Evolutionary conservation across 2,329 filamentous ascomycete species (phyloP).

Genomic region (Waltergamsia citrina): DNA sequence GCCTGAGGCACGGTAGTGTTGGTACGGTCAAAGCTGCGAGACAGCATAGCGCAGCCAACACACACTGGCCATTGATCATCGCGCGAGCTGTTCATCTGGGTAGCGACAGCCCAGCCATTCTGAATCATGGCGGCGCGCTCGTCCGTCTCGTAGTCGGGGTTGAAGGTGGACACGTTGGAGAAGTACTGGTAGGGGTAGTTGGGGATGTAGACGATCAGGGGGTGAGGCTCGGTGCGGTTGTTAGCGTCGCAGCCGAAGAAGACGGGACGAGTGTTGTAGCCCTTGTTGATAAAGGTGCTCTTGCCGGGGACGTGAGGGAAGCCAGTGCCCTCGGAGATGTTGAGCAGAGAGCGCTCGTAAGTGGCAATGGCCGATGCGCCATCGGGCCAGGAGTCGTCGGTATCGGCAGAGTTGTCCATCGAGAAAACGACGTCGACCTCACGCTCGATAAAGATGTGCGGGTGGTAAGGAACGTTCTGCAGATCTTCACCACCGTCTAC

Average conservation of each 20-base stretch:
- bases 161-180: slow-evolving; percentile 75
- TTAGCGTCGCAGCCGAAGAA: slow-evolving; percentile 57
- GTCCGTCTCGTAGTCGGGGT: slow-evolving; percentile 49
- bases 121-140: slow-evolving; percentile 72
- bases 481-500: slow-evolving; percentile 75
- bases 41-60: slow-evolving; percentile 79
- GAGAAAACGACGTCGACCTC: slow-evolving; percentile 54
- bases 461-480: slow-evolving; percentile 73
- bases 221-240: slow-evolving; percentile 43
- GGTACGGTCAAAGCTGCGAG: slow-evolving; percentile 65
- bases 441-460: slow-evolving; percentile 38
- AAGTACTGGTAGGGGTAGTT: slow-evolving; percentile 62
- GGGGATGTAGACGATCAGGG: slow-evolving; percentile 80
- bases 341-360: slow-evolving; percentile 40
- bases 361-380: slow-evolving; percentile 48
- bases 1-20: slow-evolving; percentile 56
- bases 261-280: slow-evolving; percentile 47
- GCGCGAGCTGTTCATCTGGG: slow-evolving; percentile 69
- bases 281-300: slow-evolving; percentile 45
- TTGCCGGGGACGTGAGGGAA: slow-evolving; percentile 50
- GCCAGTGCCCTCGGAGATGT: slow-evolving; percentile 40
- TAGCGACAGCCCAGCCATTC: slow-evolving; percentile 80
- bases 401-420: slow-evolving; percentile 56
- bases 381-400: slow-evolving; percentile 46
- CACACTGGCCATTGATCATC: slow-evolving; percentile 72